Base-by-base conservation (phyloP, 2,329 filamentous ascomycete genomes). In the Rhinocladiella similis region DNA sequence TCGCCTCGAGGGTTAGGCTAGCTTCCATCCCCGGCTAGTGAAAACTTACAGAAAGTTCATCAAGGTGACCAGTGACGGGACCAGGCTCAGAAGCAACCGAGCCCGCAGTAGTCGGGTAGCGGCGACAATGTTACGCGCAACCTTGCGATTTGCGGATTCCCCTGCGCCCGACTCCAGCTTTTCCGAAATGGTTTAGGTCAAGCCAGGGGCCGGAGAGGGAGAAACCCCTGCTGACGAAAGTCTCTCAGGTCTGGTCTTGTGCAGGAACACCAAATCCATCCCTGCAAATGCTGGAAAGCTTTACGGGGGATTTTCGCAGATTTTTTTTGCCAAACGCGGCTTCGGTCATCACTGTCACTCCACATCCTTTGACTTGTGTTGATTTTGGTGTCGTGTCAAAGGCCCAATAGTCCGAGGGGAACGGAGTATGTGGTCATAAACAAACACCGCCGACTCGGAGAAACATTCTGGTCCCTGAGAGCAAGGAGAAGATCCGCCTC, bases 91-190 rank as follows among this genome's bases (percentile, higher is more conserved):
- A 18, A 39, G 19, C 36, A n/a, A 22, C 35, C 38, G 22, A 12
- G 33, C 43, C 49, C 18, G 49, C 49, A 36, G 29, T 25, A 22
- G 35, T 50, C 25, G 36, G 39, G 2, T 52, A 36, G 20, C 27
- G 49, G 39, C 25, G 49, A 52, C 42, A 45, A 43, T 35, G 38
- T 35, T 49, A 36, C 38, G 53, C 35, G 42, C n/a, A 18, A 6
- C n/a, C 35, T 29, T n/a, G 39, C 38, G 53, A 55, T 55, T 50
- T 46, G 52, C 38, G 27, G 7, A 38, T 45, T 50, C 53, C 53
- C 53, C 53, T 55, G 53, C 53, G 45, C 46, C 14, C 29, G 19
- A 10, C 35, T 27, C 29, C 10, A 38, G 25, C 18, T 22, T 16
- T 41, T 43, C 22, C 35, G 14, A 10, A 39, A 43, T 14, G 20